These are phyloP conservation scores for Neopestalotiopsis sp. DNA, from an alignment of 2,329 filamentous ascomycete genomes.

Conservation along the genomic window DNA sequence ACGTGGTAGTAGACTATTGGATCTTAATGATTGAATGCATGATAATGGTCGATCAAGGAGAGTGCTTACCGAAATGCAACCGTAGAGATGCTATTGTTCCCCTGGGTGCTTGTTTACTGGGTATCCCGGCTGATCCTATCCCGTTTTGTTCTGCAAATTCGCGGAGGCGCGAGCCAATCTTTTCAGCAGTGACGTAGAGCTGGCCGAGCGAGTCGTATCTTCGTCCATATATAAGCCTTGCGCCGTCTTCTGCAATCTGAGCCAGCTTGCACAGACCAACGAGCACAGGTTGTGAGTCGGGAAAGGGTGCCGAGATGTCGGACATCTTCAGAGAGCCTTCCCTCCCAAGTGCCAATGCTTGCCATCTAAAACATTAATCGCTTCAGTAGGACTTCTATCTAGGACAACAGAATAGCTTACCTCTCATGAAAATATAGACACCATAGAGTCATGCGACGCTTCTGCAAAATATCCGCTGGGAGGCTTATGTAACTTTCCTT, in stretches of 20 bases:
- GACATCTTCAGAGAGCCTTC: constrained; percentile 26
- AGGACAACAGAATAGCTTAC: constrained; percentile 17
- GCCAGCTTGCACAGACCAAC: constrained; percentile 28
- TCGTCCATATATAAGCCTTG: constrained; percentile 29
- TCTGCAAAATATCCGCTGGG: constrained; percentile 28
- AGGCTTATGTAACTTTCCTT: constrained; percentile 28
- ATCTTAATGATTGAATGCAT: background rate
- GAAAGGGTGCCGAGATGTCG: constrained; percentile 32
- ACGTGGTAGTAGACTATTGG: constrained; percentile 27
- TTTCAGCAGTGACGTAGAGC: constrained; percentile 32
- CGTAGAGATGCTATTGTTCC: constrained; percentile 22
- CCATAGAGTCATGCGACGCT: constrained; percentile 34
- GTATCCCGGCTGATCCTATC: constrained; percentile 24
- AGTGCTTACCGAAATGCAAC: constrained; percentile 25
- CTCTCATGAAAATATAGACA: constrained; percentile 35
- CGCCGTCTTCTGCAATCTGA: constrained; percentile 27
- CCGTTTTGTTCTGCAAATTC: constrained; percentile 27
- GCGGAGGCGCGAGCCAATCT: constrained; percentile 28
- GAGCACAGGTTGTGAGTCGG: constrained; percentile 27
- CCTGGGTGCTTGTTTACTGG: background rate
- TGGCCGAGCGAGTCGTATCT: constrained; percentile 33
- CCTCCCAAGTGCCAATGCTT: constrained; percentile 29
- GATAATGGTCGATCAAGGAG: background rate
- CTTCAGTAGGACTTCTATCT: background rate
- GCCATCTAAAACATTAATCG: constrained; percentile 22